Evolutionary conservation across 2,329 filamentous ascomycete genomes (phyloP).

Genomic region (Epicoccum nigrum): DNA sequence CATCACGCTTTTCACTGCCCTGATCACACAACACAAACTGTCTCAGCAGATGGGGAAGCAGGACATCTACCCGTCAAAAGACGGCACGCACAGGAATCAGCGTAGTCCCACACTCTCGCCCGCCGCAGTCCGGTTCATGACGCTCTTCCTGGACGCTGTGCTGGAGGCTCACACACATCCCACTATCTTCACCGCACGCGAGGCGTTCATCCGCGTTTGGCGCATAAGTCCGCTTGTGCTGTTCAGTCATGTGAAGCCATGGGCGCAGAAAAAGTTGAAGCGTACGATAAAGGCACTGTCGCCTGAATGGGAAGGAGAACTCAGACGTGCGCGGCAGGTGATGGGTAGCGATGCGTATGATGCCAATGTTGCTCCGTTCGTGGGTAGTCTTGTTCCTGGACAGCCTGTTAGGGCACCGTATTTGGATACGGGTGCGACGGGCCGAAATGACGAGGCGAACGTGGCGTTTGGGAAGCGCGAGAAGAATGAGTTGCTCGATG

Average conservation of each 20-base stretch:
- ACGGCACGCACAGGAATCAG: background rate
- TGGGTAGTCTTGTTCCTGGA: conserved; percentile 23
- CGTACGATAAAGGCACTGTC: conserved; percentile 16
- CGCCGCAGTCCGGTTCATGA: conserved; percentile 21
- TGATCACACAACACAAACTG: too few relatives aligned
- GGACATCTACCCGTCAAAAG: too few relatives aligned
- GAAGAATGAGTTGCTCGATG: conserved; percentile 19
- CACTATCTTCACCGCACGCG: conserved; percentile 16
- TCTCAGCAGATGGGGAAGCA: too few relatives aligned
- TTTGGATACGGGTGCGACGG: too few relatives aligned
- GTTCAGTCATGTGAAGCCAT: conserved; percentile 8
- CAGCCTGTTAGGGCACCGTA: too few relatives aligned
- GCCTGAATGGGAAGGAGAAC: conserved; percentile 18
- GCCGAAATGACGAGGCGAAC: too few relatives aligned
- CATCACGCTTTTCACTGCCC: conserved; percentile 24
- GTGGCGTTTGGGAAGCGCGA: background rate
- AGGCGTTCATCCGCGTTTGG: conserved; percentile 26
- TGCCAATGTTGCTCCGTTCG: conserved; percentile 5
- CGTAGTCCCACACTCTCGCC: background rate
- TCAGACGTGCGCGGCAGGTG: conserved; percentile 1
- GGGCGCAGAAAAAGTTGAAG: conserved; percentile 27
- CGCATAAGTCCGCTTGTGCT: conserved; percentile 19
- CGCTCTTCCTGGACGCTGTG: conserved; percentile 25
- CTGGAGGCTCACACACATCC: conserved; percentile 30
- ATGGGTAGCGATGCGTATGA: conserved; percentile 2